Base-by-base conservation (phyloP, 352 stramenopile species). In the Phytopythium delawarense region DNA sequence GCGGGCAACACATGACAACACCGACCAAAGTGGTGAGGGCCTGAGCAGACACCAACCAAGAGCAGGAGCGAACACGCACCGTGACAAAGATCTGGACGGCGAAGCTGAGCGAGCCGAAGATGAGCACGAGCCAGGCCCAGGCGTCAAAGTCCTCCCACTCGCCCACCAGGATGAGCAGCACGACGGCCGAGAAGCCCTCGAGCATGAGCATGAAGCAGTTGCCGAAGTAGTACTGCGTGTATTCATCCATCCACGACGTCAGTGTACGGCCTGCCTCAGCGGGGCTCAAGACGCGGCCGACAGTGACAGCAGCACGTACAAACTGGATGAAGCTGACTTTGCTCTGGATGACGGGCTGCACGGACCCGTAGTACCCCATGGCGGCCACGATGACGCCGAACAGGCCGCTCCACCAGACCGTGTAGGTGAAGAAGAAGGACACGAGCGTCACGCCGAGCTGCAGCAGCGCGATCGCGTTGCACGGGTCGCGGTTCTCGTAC, bases 281-380 rank as follows among this genome's bases (percentile, higher is more conserved):
- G 8, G 15, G 57, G 12, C 40, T 15, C 25, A 56, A 37, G 2
- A 37, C 4, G 16, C 28, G 28, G 28, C 28, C 5, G 28, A 32
- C 28, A 32, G 42, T 34, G 30, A 7, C 15, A 23, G 34, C 57
- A 32, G 35, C 28, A 86, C 83, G 68, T 78, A 92, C 83, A 54
- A 93, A 92, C 56, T 93, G 84, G 69, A 93, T 86, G 66, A 93
- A 93, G 80, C 80, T 91, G 61, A 89, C 83, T 87, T 93, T 93
- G 78, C 81, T 91, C 71, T 93, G 84, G 67, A 92, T 88, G 51
- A 92, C 82, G 30, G 84, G 84, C 71, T 91, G 77, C 32, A 89
- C 78, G 7, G 81, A 91, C 40, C 84, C 84, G 54, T 93, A 93
- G 71, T 92, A 93, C 59, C 84, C 84, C 73, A 93, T 90, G 25